A percentile compares a stretch with the other conserved stretches of the same genome.
Evolutionary conservation across 371 early-diverging fungal species (phyloP).

Genomic region (Sporodiniella umbellata): DNA sequence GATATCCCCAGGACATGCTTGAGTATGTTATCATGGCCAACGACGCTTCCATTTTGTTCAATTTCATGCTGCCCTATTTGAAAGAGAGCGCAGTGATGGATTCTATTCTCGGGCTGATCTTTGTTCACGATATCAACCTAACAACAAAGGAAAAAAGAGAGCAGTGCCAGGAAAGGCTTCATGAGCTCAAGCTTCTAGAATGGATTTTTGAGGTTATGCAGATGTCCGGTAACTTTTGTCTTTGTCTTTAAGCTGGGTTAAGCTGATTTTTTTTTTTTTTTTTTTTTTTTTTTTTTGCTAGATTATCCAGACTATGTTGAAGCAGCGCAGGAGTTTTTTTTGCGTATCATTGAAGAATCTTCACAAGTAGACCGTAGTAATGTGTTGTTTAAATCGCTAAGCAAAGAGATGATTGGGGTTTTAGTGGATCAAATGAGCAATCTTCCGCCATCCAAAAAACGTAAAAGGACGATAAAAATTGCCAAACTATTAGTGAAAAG

Average conservation of each 20-base stretch:
- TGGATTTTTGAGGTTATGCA: slow-evolving; percentile 31
- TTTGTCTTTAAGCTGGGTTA: too few relatives aligned
- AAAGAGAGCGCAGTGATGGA: slow-evolving; percentile 24
- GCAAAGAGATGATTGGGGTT: slow-evolving; percentile 15
- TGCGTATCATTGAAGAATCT: slow-evolving; percentile 40
- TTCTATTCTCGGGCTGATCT: slow-evolving; percentile 27
- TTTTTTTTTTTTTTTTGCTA: not conserved
- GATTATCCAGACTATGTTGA: slow-evolving; percentile 20
- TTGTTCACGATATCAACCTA: slow-evolving; percentile 29
- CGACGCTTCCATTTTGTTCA: slow-evolving; percentile 26
- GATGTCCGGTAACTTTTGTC: slow-evolving; percentile 23
- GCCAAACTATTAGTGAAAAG: slow-evolving; percentile 27
- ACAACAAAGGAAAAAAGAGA: slow-evolving; percentile 30
- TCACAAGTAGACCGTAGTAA: slow-evolving; percentile 35
- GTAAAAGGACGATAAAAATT: slow-evolving; percentile 24
- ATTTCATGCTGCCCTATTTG: slow-evolving; percentile 37
- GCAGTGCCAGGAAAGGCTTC: slow-evolving; percentile 16
- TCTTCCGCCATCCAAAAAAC: slow-evolving; percentile 15
- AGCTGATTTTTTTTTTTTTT: too few relatives aligned
- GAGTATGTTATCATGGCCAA: slow-evolving; percentile 26
- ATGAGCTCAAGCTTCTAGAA: slow-evolving; percentile 26
- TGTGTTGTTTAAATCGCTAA: slow-evolving; percentile 21
- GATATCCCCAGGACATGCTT: slow-evolving; percentile 39
- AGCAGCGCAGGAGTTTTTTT: slow-evolving; percentile 30
- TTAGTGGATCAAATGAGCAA: slow-evolving; percentile 20